phyloP scores from a whole-genome alignment of 2,329 filamentous ascomycete genomes.

The Aspergillus novoparasiticus region DNA sequence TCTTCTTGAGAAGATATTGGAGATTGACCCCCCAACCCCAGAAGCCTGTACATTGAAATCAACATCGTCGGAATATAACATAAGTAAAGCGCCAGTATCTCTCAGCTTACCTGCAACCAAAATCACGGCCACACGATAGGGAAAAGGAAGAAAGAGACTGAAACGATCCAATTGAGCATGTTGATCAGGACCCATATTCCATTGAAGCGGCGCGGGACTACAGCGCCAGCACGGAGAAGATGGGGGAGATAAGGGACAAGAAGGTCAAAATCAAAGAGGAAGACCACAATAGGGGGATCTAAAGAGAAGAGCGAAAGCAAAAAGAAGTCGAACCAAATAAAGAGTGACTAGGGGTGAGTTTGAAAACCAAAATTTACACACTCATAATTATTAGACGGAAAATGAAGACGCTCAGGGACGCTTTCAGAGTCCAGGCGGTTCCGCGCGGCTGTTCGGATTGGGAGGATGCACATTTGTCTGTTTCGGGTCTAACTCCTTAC shows the following conservation, averaged over 20 bases:
- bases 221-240: constrained; percentile 16
- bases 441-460: constrained; percentile 20
- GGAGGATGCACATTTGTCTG: constrained; percentile 11
- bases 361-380: constrained; percentile 14
- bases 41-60: constrained; percentile 62
- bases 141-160: constrained; percentile 82
- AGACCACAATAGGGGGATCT: background rate
- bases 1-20: constrained; percentile 75
- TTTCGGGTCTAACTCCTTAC: constrained; percentile 14
- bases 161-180: constrained; percentile 71
- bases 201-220: constrained; percentile 29
- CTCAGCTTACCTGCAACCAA: constrained; percentile 71
- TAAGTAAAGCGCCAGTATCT: background rate
- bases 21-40: constrained; percentile 96
- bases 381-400: constrained; percentile 18
- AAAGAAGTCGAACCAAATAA: constrained; percentile 21
- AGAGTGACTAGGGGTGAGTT: constrained; percentile 41
- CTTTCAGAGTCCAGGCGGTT: constrained; percentile 18
- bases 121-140: constrained; percentile 85
- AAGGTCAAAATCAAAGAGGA: constrained; percentile 4
- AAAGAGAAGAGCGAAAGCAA: background rate
- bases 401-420: constrained; percentile 24
- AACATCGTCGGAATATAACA: constrained; percentile 7
- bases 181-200: constrained; percentile 47
- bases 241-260: constrained; percentile 13